Conservation (phyloP, 371 early-diverging fungal genomes). For the Dichotomocladium elegans region DNA sequence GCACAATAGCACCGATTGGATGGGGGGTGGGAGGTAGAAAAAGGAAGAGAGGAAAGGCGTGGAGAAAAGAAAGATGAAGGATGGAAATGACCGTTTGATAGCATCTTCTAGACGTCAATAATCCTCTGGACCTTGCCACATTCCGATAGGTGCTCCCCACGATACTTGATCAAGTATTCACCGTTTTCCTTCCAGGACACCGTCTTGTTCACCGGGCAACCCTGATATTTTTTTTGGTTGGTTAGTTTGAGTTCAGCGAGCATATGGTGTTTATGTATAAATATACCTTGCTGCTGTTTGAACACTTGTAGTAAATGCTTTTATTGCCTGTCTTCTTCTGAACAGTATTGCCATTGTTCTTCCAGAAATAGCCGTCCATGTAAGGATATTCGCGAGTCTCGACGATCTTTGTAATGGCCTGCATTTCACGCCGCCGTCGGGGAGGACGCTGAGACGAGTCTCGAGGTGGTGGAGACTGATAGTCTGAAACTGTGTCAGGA, state of each 20-base stretch:
- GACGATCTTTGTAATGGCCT: constrained; percentile 61
- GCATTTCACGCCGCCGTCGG: constrained; percentile 60
- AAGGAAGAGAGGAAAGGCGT: too few relatives aligned
- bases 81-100: too few relatives aligned
- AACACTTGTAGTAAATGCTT: constrained; percentile 59
- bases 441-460: too few relatives aligned
- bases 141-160: constrained; percentile 59
- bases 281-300: constrained; percentile 39
- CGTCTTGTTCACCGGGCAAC: constrained; percentile 64
- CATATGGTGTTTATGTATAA: too few relatives aligned
- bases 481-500: too few relatives aligned
- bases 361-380: constrained; percentile 57
- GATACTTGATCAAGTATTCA: constrained; percentile 60
- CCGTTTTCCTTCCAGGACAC: constrained; percentile 60
- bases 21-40: too few relatives aligned
- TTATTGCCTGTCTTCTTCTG: constrained; percentile 63
- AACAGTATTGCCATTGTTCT: constrained; percentile 61
- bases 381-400: constrained; percentile 58
- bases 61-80: too few relatives aligned
- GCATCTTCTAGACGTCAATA: constrained; percentile 47
- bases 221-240: constrained; percentile 22
- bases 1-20: too few relatives aligned
- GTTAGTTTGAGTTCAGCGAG: constrained; percentile 13
- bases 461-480: too few relatives aligned
- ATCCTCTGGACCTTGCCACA: constrained; percentile 54